These are phyloP conservation scores for Elasticomyces elasticus DNA, from an alignment of 495 filamentous ascomycete species.

Conservation along the genomic window DNA sequence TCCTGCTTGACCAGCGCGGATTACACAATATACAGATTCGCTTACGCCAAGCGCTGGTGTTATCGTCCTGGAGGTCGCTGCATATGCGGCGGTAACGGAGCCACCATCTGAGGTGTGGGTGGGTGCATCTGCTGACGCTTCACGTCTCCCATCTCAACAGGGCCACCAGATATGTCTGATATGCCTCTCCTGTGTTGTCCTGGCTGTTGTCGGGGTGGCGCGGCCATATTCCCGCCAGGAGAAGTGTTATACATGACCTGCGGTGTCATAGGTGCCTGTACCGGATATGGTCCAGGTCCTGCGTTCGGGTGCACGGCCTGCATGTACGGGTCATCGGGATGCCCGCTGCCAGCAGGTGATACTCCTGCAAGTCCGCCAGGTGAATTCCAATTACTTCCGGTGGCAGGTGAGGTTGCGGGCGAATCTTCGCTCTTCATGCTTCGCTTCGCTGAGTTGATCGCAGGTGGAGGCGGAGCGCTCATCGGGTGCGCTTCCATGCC, in stretches of 20 bases:
- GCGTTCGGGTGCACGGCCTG: conserved; percentile 21
- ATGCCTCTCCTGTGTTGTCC: conserved; percentile 49
- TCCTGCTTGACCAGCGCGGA: not conserved
- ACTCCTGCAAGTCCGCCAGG: conserved; percentile 33
- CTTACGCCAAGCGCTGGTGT: not conserved
- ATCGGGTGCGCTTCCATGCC: conserved; percentile 41
- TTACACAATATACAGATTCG: not conserved
- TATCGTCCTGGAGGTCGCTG: conserved; percentile 4
- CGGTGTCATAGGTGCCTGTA: conserved; percentile 15
- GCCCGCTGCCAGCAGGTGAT: conserved; percentile 27
- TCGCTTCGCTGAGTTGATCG: conserved; percentile 42
- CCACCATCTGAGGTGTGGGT: conserved; percentile 31
- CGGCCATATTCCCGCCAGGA: conserved; percentile 41
- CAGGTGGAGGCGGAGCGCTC: conserved; percentile 30
- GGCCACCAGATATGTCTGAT: conserved; percentile 53
- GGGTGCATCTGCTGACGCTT: conserved; percentile 59
- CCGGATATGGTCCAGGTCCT: conserved; percentile 2
- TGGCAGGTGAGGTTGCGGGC: conserved; percentile 49
- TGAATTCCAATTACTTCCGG: conserved; percentile 43
- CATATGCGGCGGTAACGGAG: not conserved
- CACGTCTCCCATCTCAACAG: conserved; percentile 43
- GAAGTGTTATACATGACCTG: conserved; percentile 40
- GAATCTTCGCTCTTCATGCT: conserved; percentile 76
- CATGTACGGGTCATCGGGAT: conserved; percentile 34
- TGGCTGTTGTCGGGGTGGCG: conserved; percentile 25